A percentile compares a stretch with the other conserved stretches of the same genome.
Conservation (phyloP, 495 filamentous ascomycete species). For the Hypoxylon rickii region DNA sequence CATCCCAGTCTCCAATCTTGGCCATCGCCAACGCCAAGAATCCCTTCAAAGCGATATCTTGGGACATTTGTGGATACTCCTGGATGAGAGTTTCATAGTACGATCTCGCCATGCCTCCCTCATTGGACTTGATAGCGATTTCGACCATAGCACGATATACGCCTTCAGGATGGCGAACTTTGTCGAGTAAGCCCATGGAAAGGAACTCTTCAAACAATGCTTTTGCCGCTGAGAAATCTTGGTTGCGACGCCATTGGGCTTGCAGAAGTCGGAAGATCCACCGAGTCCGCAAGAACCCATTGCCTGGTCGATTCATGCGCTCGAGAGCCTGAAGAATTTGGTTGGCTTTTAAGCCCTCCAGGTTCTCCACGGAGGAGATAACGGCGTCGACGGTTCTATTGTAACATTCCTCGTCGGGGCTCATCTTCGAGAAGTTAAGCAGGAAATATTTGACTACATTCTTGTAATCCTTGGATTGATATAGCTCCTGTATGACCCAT, state of each 20-base stretch:
- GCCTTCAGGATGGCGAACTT: conserved; percentile 26
- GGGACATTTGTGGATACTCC: conserved; percentile 24
- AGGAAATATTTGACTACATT: conserved; percentile 40
- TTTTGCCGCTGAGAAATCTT: conserved; percentile 31
- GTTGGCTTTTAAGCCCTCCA: conserved; percentile 31
- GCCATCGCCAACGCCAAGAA: conserved; percentile 47
- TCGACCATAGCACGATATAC: conserved; percentile 48
- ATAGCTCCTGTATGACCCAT: conserved; percentile 39
- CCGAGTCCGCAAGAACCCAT: conserved; percentile 21
- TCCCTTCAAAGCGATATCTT: conserved; percentile 40
- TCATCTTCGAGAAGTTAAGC: conserved; percentile 36
- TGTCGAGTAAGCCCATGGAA: conserved; percentile 21
- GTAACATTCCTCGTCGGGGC: conserved; percentile 22
- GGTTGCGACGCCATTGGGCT: conserved; percentile 36
- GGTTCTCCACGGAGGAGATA: conserved; percentile 35
- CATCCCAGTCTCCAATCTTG: conserved; percentile 51
- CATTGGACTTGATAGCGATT: conserved; percentile 43
- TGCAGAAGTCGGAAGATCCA: conserved; percentile 44
- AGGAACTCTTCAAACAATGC: conserved; percentile 35
- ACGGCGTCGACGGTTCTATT: conserved; percentile 32
- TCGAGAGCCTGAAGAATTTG: conserved; percentile 34
- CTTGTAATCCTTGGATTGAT: conserved; percentile 36
- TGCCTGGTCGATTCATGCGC: conserved; percentile 13
- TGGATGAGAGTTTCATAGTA: conserved; percentile 32
- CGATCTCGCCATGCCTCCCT: conserved; percentile 35